Percentiles rank a stretch among this genome's conserved stretches.
phyloP scores from a whole-genome alignment of 202 grass and related monocot species.

The Alloteropsis angusta region DNA sequence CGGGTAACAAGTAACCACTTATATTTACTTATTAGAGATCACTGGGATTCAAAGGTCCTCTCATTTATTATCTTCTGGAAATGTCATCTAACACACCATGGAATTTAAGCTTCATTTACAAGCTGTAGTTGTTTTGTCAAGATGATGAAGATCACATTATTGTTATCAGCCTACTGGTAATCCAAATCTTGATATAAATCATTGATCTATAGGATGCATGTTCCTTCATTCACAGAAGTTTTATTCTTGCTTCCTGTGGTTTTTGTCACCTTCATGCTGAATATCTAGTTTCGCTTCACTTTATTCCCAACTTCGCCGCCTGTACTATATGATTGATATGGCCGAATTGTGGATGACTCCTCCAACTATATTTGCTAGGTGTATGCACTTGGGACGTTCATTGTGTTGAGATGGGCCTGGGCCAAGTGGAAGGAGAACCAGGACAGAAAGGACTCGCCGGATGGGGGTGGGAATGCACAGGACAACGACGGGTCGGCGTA shows the following conservation, averaged over 20 bases:
- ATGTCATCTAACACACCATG: not conserved
- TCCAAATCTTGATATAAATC: not conserved
- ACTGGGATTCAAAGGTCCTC: not conserved
- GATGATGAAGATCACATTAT: not conserved
- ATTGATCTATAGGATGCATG: not conserved
- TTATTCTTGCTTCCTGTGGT: not conserved
- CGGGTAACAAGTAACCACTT: not conserved
- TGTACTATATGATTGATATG: not conserved
- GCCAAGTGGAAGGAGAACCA: slow-evolving; percentile 61
- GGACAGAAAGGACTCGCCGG: slow-evolving; percentile 33
- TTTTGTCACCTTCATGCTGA: not conserved
- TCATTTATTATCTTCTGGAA: not conserved
- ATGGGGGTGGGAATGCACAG: slow-evolving; percentile 4
- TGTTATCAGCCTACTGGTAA: not conserved
- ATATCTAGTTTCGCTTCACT: not conserved
- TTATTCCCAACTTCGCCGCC: not conserved
- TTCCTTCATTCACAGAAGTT: not conserved
- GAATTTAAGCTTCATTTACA: not conserved
- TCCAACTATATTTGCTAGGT: slow-evolving; percentile 33
- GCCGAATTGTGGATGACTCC: not conserved
- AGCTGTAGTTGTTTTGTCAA: not conserved
- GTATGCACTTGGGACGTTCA: slow-evolving; percentile 66
- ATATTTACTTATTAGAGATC: not conserved
- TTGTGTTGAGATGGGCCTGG: slow-evolving; percentile 66
- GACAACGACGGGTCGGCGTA: not conserved